phyloP scores from a whole-genome alignment of 805 yeast genomes.

The Barnettozyma salicaria region DNA sequence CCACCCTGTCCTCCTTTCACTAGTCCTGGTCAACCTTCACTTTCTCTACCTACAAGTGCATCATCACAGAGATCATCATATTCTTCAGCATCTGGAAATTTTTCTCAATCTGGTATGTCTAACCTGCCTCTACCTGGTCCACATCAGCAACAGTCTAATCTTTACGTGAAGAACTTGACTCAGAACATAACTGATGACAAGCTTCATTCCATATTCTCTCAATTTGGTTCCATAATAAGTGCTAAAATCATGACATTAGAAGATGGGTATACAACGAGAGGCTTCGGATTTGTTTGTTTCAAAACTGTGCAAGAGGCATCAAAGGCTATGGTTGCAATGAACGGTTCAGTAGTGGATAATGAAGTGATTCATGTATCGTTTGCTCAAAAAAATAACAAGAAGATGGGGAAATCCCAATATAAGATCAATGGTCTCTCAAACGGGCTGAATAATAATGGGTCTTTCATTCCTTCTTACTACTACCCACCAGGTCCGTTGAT shows the following conservation, averaged over 20 bases:
- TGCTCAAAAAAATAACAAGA: slow-evolving; percentile 67
- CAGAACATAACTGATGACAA: slow-evolving; percentile 45
- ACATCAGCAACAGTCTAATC: slow-evolving; percentile 56
- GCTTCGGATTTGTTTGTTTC: slow-evolving; percentile 76
- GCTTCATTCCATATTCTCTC: slow-evolving; percentile 34
- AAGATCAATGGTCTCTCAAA: background rate
- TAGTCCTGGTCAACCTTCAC: background rate
- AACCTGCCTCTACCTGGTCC: slow-evolving; percentile 37
- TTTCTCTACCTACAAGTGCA: background rate
- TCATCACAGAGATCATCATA: background rate
- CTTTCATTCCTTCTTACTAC: background rate
- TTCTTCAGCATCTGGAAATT: slow-evolving; percentile 2
- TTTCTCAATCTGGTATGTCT: background rate
- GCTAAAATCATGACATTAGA: slow-evolving; percentile 45
- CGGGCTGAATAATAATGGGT: background rate
- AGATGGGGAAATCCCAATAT: slow-evolving; percentile 20
- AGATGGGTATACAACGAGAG: slow-evolving; percentile 42
- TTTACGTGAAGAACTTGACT: slow-evolving; percentile 60
- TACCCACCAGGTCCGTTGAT: too few species aligned
- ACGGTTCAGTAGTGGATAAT: slow-evolving; percentile 49
- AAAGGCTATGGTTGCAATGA: slow-evolving; percentile 58
- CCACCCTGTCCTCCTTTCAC: background rate
- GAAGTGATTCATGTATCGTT: slow-evolving; percentile 57
- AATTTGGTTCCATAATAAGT: slow-evolving; percentile 44
- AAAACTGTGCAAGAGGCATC: slow-evolving; percentile 56